A percentile compares a stretch with the other conserved stretches of the same genome.
Evolutionary conservation across 2,329 filamentous ascomycete genomes (phyloP).

Genomic region (Cordyceps tenuipes): DNA sequence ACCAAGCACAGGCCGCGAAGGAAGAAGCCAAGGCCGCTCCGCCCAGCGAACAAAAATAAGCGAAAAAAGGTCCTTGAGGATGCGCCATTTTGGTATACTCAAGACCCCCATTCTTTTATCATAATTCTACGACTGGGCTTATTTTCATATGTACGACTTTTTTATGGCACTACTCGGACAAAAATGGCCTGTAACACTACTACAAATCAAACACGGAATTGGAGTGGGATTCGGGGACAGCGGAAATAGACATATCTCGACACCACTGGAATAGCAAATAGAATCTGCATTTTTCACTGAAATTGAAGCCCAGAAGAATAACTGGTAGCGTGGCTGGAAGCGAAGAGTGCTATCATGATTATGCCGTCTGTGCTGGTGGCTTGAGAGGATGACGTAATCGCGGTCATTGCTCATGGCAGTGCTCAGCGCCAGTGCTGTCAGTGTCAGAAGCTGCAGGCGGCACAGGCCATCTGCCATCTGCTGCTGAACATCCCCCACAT

Average conservation of each 20-base stretch:
- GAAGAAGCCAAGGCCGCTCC: neutral
- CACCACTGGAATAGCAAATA: constrained; percentile 12
- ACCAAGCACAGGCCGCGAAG: neutral
- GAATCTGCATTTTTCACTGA: constrained; percentile 6
- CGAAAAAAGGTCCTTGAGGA: neutral
- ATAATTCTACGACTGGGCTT: constrained; percentile 13
- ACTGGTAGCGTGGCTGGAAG: neutral
- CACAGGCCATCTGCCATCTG: neutral
- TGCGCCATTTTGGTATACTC: neutral
- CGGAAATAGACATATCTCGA: constrained; percentile 14
- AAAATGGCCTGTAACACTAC: constrained; percentile 12
- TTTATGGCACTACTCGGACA: constrained; percentile 9
- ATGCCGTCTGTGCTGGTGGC: neutral
- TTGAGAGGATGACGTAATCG: constrained; percentile 9
- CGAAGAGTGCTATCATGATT: neutral
- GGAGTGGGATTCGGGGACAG: constrained; percentile 11
- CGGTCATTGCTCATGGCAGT: neutral
- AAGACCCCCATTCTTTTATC: constrained; percentile 5
- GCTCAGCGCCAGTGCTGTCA: neutral
- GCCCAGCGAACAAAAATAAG: constrained; percentile 10
- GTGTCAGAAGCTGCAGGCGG: neutral
- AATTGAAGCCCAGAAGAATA: neutral
- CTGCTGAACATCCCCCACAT: constrained; percentile 6
- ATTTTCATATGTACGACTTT: constrained; percentile 14
- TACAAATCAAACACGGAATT: constrained; percentile 7